A percentile compares a stretch with the other conserved stretches of the same genome.
These are phyloP conservation scores for Oropetium thomaeum DNA, from an alignment of 176 grass and related monocot genomes.

Conservation along the genomic window DNA sequence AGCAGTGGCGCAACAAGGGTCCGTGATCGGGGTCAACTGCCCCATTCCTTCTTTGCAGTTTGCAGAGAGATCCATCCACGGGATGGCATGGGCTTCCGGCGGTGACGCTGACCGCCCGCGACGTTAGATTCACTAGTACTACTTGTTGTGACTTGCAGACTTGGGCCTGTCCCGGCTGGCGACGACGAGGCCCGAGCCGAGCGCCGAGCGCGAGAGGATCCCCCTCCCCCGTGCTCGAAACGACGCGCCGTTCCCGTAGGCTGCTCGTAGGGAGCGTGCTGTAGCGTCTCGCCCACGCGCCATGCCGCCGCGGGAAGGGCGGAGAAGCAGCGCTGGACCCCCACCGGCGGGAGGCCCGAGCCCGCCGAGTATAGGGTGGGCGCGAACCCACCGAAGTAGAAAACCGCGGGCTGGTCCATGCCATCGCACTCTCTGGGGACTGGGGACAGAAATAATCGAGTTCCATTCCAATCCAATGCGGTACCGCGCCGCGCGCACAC, in stretches of 20 bases:
- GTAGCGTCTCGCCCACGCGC: conserved; percentile 1
- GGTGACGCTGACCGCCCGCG: neutral
- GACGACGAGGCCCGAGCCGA: too few relatives aligned
- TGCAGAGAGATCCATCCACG: conserved; percentile 17
- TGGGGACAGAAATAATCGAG: neutral
- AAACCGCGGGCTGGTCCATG: conserved; percentile 19
- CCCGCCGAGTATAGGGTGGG: neutral
- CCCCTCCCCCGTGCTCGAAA: too few relatives aligned
- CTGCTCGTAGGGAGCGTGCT: neutral
- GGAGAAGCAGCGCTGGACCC: neutral
- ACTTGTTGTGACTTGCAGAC: too few relatives aligned
- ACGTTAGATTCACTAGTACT: neutral
- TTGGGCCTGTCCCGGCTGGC: too few relatives aligned
- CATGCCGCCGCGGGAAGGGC: neutral
- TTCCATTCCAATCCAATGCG: neutral
- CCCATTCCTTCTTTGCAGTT: neutral
- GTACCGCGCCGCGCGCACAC: neutral
- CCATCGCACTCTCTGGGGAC: neutral
- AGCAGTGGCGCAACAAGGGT: neutral
- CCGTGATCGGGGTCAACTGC: conserved; percentile 22
- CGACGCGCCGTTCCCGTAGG: neutral
- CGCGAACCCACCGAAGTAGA: neutral
- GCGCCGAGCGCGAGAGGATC: too few relatives aligned
- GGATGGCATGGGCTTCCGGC: neutral
- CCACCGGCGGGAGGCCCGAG: conserved; percentile 8